Base-by-base conservation (phyloP, 495 filamentous ascomycete genomes). In the Hamigera avellanea region DNA sequence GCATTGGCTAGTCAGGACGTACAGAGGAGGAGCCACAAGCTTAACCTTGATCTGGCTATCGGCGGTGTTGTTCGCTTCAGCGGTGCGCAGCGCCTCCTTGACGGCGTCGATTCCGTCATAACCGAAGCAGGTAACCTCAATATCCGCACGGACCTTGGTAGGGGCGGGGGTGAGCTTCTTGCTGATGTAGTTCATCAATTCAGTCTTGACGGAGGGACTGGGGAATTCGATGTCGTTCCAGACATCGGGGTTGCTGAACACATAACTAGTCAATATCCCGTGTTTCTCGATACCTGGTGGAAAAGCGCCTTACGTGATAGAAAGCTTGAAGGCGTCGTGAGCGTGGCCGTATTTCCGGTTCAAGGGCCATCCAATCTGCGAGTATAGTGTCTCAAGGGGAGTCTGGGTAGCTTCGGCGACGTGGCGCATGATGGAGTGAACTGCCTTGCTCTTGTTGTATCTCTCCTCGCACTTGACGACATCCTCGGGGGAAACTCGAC, bases 361-460 rank as follows among this genome's bases (percentile, higher is more conserved):
- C 56, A 98, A 66, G 6, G 93, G 93, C 91, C 91, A 98, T 30
- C 76, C 88, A 62, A 98, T 95, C 43, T 69, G 79, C 70, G 89
- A 75, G 61, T 98, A 96, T 36, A 98, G 76, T 28, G 74, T 69
- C 69, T 95, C 86, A 54, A 98, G 91, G 12, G 91, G 88, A 15
- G 80, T 86, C 55, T 80, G 78, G 19, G 87, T 93, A 63, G 93
- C 95, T 70, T 98, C 91, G 35, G 91, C 89, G 30, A 96, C 91
- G 56, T 98, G 91, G 44, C 91, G 78, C 79, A 96, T 83, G 57
- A 98, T 96, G 3, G 83, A 89, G 64, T 96, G 89, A 35, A 96
- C 91, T 67, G 94, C 88, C 69, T 98, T 98, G 70, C 82, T 84
- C 76, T 98, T 98, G 75, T 98, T 98, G 70, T 95, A 98, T 26